These are phyloP conservation scores for Ogataea parapolymorpha DNA, from an alignment of 805 yeast species.

Conservation along the genomic window DNA sequence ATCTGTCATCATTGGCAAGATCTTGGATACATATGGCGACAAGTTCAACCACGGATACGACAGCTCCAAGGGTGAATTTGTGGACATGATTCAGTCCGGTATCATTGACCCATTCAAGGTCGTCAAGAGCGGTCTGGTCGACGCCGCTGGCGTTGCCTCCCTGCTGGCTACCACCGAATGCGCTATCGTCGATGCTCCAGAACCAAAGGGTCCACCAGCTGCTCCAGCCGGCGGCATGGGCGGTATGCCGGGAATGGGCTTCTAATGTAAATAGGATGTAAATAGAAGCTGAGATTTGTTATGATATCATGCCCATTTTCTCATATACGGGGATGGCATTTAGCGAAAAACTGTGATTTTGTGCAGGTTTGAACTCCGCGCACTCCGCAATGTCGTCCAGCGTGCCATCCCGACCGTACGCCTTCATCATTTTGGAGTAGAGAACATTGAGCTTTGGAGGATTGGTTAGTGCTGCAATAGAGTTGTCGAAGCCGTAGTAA, in stretches of 20 bases:
- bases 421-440: no score
- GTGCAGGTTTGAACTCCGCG: background rate
- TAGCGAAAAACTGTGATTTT: background rate
- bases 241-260: conserved; percentile 36
- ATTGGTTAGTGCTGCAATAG: no score
- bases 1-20: conserved; percentile 91
- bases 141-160: conserved; percentile 97
- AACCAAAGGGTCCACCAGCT: conserved; percentile 58
- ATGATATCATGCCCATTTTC: background rate
- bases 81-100: conserved; percentile 95
- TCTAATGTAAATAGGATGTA: conserved; percentile 16
- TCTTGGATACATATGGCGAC: conserved; percentile 53
- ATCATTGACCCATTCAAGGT: conserved; percentile 98
- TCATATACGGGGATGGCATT: no score
- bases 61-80: conserved; percentile 87
- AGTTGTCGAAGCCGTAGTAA: no score
- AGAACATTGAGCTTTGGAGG: no score
- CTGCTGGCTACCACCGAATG: conserved; percentile 97
- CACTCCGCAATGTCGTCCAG: no score
- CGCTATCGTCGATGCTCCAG: conserved; percentile 94
- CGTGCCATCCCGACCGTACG: no score
- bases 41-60: conserved; percentile 91
- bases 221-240: conserved; percentile 60
- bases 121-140: conserved; percentile 91
- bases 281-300: conserved; percentile 4